Conservation (phyloP, 2,329 filamentous ascomycete species). For the Pseudogymnoascus sp. region DNA sequence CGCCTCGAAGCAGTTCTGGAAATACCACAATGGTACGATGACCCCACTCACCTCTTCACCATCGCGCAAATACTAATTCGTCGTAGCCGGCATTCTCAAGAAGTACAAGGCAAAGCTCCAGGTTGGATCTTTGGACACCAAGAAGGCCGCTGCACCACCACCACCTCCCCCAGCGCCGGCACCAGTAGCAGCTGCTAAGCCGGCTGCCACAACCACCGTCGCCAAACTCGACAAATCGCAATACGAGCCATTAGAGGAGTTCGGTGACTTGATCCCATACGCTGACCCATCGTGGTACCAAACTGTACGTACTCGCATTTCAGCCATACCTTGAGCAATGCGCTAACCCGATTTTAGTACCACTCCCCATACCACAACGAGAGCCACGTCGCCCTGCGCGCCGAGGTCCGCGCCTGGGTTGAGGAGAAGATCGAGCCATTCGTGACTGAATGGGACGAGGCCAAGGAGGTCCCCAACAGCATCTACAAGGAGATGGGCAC, state of each 20-base stretch:
- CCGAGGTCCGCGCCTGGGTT: slow-evolving; percentile 88
- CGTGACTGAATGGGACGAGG: slow-evolving; percentile 95
- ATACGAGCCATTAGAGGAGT: slow-evolving; percentile 72
- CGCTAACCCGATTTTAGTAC: slow-evolving; percentile 50
- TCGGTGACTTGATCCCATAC: slow-evolving; percentile 81
- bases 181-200: slow-evolving; percentile 39
- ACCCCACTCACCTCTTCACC: too few species aligned
- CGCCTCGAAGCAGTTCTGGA: slow-evolving; percentile 28
- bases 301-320: slow-evolving; percentile 55
- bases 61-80: not conserved
- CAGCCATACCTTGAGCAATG: not conserved
- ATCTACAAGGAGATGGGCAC: slow-evolving; percentile 96
- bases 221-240: slow-evolving; percentile 41
- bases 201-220: slow-evolving; percentile 48
- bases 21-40: slow-evolving; percentile 32
- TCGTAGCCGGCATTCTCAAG: slow-evolving; percentile 27
- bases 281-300: slow-evolving; percentile 94
- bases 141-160: slow-evolving; percentile 55
- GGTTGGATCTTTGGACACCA: slow-evolving; percentile 73
- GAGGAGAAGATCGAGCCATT: slow-evolving; percentile 83
- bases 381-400: slow-evolving; percentile 81
- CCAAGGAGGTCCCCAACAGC: slow-evolving; percentile 75
- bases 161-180: slow-evolving; percentile 43
- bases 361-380: slow-evolving; percentile 97
- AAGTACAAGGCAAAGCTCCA: slow-evolving; percentile 55